Percentiles rank a stretch among this genome's conserved stretches.
Conservation (phyloP, 495 filamentous ascomycete species). For the Bacidia rubella region DNA sequence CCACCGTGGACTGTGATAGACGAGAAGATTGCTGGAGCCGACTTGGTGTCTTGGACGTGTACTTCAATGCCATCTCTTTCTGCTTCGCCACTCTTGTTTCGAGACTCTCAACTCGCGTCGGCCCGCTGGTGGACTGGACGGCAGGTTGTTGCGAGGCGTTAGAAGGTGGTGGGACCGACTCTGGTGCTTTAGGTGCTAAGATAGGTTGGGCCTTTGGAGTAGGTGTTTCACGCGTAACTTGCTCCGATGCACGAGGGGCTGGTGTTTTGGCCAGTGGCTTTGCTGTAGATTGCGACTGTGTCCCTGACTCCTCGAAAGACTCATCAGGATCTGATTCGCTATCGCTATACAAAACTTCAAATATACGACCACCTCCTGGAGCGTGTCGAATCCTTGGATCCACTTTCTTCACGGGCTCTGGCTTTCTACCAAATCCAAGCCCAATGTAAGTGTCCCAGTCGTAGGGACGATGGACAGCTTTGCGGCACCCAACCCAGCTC, state of each 20-base stretch:
- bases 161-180: too few relatives aligned
- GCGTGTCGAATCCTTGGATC: background rate
- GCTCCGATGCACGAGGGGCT: background rate
- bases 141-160: background rate
- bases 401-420: background rate
- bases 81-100: background rate
- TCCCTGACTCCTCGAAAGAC: background rate
- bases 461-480: too few relatives aligned
- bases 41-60: slow-evolving; percentile 1
- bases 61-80: background rate
- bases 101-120: background rate
- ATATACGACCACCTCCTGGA: background rate
- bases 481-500: too few relatives aligned
- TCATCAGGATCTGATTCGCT: background rate
- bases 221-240: background rate
- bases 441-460: too few relatives aligned
- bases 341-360: too few relatives aligned
- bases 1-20: background rate
- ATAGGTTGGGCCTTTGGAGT: background rate
- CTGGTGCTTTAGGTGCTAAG: too few relatives aligned
- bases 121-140: background rate
- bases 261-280: background rate
- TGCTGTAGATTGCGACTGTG: background rate
- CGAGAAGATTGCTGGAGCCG: background rate
- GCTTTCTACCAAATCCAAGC: too few relatives aligned